phyloP scores from a whole-genome alignment of 1,139 yeast species.

The Hyphopichia pseudoburtonii region DNA sequence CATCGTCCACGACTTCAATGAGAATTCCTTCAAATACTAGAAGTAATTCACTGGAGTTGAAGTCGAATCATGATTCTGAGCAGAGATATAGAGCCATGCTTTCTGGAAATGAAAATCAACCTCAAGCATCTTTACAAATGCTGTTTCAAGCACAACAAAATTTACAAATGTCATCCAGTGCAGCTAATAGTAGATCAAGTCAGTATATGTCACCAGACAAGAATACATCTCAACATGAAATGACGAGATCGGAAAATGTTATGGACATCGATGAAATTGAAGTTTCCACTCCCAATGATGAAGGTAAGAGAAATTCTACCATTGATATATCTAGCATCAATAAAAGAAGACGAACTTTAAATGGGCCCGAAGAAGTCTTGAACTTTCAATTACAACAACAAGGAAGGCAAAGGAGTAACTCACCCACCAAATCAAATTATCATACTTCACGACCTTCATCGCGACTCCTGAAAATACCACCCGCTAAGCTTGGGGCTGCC shows the following conservation, averaged over 20 bases:
- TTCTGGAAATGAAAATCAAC: background rate
- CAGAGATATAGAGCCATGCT: too few relatives aligned
- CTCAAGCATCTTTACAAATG: constrained; percentile 1
- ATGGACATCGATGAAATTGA: constrained; percentile 2
- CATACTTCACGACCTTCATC: background rate
- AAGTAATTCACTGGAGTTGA: too few relatives aligned
- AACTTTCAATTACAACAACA: constrained; percentile 2
- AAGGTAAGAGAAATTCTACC: constrained; percentile 10
- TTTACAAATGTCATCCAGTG: background rate
- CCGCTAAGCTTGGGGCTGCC: constrained; percentile 3
- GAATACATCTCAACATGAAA: background rate
- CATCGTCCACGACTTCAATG: too few relatives aligned
- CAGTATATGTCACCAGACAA: background rate
- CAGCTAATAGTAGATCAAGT: background rate
- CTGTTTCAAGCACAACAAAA: constrained; percentile 2
- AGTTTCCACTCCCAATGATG: constrained; percentile 6
- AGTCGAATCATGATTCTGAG: too few relatives aligned
- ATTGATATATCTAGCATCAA: constrained; percentile 15
- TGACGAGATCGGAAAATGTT: constrained; percentile 2
- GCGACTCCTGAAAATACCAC: constrained; percentile 5
- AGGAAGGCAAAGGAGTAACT: constrained; percentile 2
- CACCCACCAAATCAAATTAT: constrained; percentile 3
- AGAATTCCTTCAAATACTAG: too few relatives aligned
- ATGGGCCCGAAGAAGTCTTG: constrained; percentile 30
- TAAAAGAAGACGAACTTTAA: constrained; percentile 36